phyloP scores from a whole-genome alignment of 768 basidiomycete genomes.

The Cubamyces lactineus region DNA sequence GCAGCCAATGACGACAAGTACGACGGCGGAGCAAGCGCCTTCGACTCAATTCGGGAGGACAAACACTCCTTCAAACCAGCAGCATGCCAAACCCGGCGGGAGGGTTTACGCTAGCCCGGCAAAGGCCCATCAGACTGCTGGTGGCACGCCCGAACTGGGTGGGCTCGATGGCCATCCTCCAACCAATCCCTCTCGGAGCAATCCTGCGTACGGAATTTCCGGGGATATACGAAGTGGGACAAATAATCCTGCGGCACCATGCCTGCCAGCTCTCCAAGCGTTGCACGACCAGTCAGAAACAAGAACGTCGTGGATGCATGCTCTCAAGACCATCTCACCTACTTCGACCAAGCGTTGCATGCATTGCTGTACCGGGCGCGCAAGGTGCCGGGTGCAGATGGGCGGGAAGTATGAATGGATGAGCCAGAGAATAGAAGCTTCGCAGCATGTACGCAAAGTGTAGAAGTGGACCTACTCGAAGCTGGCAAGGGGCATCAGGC shows the following conservation, averaged over 20 bases:
- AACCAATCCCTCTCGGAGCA: slow-evolving; percentile 7
- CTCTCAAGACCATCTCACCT: no score
- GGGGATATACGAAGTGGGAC: background rate
- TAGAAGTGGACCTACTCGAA: slow-evolving; percentile 10
- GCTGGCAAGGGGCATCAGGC: slow-evolving; percentile 3
- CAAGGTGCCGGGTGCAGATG: background rate
- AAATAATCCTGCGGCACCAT: no score
- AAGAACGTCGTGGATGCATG: no score
- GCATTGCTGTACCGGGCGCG: background rate
- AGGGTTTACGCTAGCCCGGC: background rate
- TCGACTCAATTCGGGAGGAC: background rate
- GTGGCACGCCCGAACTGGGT: background rate
- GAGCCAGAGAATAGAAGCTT: slow-evolving; percentile 13
- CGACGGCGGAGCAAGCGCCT: background rate
- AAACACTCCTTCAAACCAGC: background rate
- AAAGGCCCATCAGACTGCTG: background rate
- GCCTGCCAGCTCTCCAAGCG: no score
- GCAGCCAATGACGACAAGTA: background rate
- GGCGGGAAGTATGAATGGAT: slow-evolving; percentile 4
- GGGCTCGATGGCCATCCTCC: slow-evolving; percentile 3
- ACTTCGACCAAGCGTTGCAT: background rate
- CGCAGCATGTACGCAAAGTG: background rate
- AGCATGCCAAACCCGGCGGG: background rate
- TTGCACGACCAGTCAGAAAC: no score
- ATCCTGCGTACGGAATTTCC: slow-evolving; percentile 8